Conservation (phyloP, 2,329 filamentous ascomycete species). For the Pseudonectria buxi region DNA sequence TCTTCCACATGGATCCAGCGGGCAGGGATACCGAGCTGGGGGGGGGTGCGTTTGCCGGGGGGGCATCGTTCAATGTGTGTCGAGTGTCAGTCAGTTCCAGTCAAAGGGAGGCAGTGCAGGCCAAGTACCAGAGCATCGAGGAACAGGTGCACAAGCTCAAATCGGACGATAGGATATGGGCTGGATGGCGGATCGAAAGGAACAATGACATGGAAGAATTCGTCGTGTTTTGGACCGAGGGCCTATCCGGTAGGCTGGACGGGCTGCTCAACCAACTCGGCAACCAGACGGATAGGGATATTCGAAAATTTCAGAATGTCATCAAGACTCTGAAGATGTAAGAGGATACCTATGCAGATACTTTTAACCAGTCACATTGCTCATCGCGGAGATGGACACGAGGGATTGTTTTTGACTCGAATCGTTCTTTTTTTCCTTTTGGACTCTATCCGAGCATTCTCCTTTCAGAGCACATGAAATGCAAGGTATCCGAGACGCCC, state of each 20-base stretch:
- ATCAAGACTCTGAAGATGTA: constrained; percentile 9
- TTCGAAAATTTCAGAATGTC: constrained; percentile 20
- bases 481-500: constrained; percentile 52
- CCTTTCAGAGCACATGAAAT: constrained; percentile 39
- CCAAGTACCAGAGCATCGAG: constrained; percentile 28
- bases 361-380: no score
- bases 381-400: no score
- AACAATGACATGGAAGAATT: constrained; percentile 28
- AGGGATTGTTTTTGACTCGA: constrained; percentile 22
- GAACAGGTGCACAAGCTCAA: constrained; percentile 23
- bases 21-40: constrained; percentile 17
- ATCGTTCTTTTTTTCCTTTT: constrained; percentile 28
- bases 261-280: constrained; percentile 16
- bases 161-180: constrained; percentile 27
- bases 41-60: constrained; percentile 17
- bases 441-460: constrained; percentile 32
- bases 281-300: constrained; percentile 13
- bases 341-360: no score
- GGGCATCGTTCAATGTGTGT: constrained; percentile 29
- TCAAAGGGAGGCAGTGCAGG: constrained; percentile 26
- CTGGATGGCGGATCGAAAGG: constrained; percentile 38
- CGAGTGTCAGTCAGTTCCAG: constrained; percentile 25
- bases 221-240: constrained; percentile 34
- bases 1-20: constrained; percentile 36
- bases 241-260: constrained; percentile 27